Base-by-base conservation (phyloP, 163 green algal genomes). In the Chloromonas sp. region DNA sequence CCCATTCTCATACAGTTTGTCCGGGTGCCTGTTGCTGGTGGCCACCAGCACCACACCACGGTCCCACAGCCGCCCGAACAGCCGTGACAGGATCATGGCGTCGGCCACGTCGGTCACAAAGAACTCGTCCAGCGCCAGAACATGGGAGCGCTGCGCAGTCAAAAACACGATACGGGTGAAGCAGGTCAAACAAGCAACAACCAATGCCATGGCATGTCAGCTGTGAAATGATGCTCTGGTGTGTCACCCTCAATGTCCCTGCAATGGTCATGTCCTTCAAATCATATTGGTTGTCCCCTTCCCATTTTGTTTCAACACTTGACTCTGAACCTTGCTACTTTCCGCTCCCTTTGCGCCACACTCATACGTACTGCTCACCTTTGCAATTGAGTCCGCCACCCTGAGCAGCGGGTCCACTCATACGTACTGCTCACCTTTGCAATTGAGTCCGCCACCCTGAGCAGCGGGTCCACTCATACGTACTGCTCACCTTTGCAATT, bases 51-150 rank as follows among this genome's bases (percentile, higher is more conserved):
- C 93, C 78, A 99, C 60, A 1, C 93, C 95, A 0, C 88, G 85
- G 61, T 96, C 93, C 95, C 96, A 98, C 70, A 99, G 89, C 58
- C 91, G 91, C 11, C 89, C 87, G 86, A 99, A 98, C 74, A 98
- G 91, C 62, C 92, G 92, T 86, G 94, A 92, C 70, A 99, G 90
- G 78, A 99, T 98, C 87, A 97, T 96, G 2, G 97, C 97, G 82
- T 99, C 97, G 0, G 97, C 97, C 1, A 99, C 96, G 86, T 99
- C 97, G 1, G 94, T 98, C 60, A 98, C 97, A 84, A 99, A 99
- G 62, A 99, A 94, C 92, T 99, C 97, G 87, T 99, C 97, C 36
- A 99, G 88, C 81, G 94, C 97, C n/a, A 99, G 92, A 58, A 98
- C 93, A 2, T 85, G 86, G 5, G 2, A 5, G 11, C 60, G 60